Conservation (phyloP, 305 asterid species). For the Andrographis paniculata region DNA sequence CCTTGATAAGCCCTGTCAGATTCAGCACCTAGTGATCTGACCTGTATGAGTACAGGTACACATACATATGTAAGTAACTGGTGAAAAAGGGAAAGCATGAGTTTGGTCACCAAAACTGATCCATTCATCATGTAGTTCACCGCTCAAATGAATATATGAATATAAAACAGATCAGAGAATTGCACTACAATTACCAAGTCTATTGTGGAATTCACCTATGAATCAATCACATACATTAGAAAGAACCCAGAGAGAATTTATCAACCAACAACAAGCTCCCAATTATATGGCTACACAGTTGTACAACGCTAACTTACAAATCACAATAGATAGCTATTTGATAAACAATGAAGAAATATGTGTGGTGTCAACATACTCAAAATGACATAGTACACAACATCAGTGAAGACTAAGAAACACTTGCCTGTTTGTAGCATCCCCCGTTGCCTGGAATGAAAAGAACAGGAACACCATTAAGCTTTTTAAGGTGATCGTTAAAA, state of each 20-base stretch:
- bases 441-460: constrained; percentile 97
- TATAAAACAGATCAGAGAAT: not conserved
- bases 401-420: constrained; percentile 23
- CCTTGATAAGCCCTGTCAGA: constrained; percentile 90
- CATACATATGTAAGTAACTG: constrained; percentile 15
- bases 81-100: constrained; percentile 5
- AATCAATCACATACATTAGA: not conserved
- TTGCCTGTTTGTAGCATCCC: constrained; percentile 98
- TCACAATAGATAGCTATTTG: constrained; percentile 6
- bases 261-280: not conserved
- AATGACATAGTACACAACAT: not conserved
- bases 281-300: not conserved
- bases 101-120: constrained; percentile 12
- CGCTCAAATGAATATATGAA: too few relatives aligned
- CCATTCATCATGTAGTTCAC: constrained; percentile 12
- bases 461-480: constrained; percentile 82
- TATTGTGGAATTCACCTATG: not conserved
- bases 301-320: constrained; percentile 8
- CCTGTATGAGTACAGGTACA: constrained; percentile 39
- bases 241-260: not conserved
- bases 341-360: constrained; percentile 5
- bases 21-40: constrained; percentile 90
- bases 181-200: constrained; percentile 2
- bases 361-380: constrained; percentile 1
- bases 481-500: constrained; percentile 58